These are phyloP conservation scores for Podospora conica DNA, from an alignment of 495 filamentous ascomycete genomes.

Conservation along the genomic window DNA sequence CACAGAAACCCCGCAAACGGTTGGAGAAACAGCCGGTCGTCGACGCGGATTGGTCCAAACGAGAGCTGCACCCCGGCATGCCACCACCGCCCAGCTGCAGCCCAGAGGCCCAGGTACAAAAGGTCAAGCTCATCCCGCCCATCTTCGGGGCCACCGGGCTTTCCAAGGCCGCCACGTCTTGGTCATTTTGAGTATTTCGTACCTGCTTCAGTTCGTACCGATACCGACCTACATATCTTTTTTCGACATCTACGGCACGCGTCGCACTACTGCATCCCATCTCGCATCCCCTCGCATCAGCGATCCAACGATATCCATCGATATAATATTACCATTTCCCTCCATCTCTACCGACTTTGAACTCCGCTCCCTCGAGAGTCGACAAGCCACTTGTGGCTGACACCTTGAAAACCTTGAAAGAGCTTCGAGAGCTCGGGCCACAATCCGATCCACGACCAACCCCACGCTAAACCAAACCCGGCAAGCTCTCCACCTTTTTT, in stretches of 20 bases:
- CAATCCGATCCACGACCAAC: neutral
- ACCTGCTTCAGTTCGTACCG: no score
- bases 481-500: neutral
- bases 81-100: neutral
- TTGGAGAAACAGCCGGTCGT: neutral
- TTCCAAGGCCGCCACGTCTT: slow-evolving; percentile 8
- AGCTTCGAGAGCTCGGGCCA: neutral
- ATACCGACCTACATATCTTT: no score
- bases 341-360: no score
- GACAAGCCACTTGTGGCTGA: neutral
- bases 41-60: slow-evolving; percentile 1
- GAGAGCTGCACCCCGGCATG: neutral
- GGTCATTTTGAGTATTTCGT: neutral
- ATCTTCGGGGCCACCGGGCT: slow-evolving; percentile 10
- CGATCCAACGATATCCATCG: neutral
- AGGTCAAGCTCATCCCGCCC: slow-evolving; percentile 25
- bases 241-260: neutral
- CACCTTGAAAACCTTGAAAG: neutral
- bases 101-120: slow-evolving; percentile 22
- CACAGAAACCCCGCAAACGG: slow-evolving; percentile 29
- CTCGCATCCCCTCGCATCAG: neutral
- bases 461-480: neutral
- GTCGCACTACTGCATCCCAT: neutral
- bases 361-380: neutral
- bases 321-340: no score